Percentiles rank a stretch among this genome's conserved stretches.
Conservation (phyloP, 192 early-diverging fungal genomes). For the Backusella tarrabulga region DNA sequence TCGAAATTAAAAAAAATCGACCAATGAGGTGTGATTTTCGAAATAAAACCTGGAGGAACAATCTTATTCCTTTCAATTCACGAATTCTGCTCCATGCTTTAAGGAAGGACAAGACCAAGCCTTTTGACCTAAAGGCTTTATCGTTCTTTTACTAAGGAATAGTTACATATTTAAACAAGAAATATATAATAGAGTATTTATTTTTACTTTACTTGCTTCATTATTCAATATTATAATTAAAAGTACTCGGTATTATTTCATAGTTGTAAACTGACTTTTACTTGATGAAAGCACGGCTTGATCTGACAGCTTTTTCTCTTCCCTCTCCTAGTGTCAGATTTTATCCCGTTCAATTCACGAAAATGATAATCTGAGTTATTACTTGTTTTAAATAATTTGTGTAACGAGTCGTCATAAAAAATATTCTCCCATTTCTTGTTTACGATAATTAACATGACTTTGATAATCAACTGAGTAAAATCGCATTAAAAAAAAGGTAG, state of each 20-base stretch:
- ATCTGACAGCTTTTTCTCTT: background rate
- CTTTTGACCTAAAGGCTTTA: background rate
- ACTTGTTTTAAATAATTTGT: background rate
- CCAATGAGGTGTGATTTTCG: background rate
- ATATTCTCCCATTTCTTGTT: background rate
- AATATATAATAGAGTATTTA: background rate
- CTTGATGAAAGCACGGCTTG: background rate
- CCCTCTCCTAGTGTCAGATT: background rate
- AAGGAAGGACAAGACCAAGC: background rate
- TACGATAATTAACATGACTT: background rate
- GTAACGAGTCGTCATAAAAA: background rate
- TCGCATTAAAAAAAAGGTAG: background rate
- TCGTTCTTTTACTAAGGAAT: background rate
- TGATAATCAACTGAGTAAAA: background rate
- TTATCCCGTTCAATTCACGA: slow-evolving; percentile 5
- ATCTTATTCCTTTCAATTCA: background rate
- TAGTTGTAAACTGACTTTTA: background rate
- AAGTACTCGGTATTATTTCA: background rate
- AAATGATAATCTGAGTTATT: background rate
- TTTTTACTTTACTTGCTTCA: background rate
- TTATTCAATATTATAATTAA: background rate
- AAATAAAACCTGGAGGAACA: background rate
- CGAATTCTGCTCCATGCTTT: background rate
- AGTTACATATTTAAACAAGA: background rate
- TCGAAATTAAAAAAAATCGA: background rate